These are phyloP conservation scores for Maudiozyma serrabonitensis DNA, from an alignment of 805 yeast genomes.

Conservation along the genomic window DNA sequence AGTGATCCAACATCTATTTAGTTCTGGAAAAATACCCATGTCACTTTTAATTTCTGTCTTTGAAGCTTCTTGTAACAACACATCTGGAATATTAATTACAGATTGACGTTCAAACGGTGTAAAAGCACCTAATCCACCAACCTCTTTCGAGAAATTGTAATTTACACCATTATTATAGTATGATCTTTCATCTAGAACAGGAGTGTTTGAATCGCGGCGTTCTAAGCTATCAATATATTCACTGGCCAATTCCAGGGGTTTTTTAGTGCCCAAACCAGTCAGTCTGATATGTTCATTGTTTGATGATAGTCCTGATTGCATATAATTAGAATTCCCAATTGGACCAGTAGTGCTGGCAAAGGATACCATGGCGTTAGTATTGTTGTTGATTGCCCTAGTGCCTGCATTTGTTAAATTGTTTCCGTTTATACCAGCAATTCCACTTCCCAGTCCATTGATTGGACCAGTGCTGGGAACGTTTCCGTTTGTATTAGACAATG, in stretches of 20 bases:
- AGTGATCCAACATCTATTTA: constrained; percentile 77
- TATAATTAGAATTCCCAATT: background rate
- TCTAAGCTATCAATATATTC: constrained; percentile 52
- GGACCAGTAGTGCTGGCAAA: background rate
- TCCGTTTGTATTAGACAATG: constrained; percentile 6
- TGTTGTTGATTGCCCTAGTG: background rate
- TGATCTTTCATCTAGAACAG: constrained; percentile 41
- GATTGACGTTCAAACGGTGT: constrained; percentile 70
- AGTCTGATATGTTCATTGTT: constrained; percentile 28
- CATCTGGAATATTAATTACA: constrained; percentile 69
- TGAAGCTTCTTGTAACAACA: constrained; percentile 62
- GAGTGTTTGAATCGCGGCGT: constrained; percentile 48
- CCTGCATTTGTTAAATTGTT: background rate
- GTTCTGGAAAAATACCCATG: constrained; percentile 76
- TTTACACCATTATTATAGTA: constrained; percentile 49
- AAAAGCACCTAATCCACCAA: constrained; percentile 38
- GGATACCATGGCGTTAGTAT: background rate
- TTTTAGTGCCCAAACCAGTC: constrained; percentile 24
- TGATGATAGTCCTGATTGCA: constrained; percentile 2
- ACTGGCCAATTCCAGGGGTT: constrained; percentile 45
- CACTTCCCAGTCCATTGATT: background rate
- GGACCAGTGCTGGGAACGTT: background rate
- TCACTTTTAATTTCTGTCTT: constrained; percentile 56
- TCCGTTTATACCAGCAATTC: background rate
- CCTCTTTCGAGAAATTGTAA: constrained; percentile 53